Evolutionary conservation across 1,284 basidiomycete genomes (phyloP).

Genomic region (Laetiporus sulphureus): DNA sequence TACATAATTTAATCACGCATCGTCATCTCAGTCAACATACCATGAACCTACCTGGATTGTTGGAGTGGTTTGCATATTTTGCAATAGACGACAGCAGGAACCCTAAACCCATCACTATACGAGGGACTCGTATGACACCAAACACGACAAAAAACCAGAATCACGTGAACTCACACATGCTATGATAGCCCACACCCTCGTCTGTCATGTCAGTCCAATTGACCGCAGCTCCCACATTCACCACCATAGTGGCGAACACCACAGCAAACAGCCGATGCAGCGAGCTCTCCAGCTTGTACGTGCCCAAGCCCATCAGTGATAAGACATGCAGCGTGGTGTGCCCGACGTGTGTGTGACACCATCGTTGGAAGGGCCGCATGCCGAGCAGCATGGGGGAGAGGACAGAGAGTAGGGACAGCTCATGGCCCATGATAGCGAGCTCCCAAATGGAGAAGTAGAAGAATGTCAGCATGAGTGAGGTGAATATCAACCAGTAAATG

Average conservation of each 20-base stretch:
- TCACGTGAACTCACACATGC: conserved; percentile 54
- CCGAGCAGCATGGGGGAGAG: conserved; percentile 68
- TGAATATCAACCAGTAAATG: conserved; percentile 85
- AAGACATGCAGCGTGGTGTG: conserved; percentile 40
- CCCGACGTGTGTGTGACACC: conserved; percentile 41
- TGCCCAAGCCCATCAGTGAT: conserved; percentile 55
- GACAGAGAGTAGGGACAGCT: conserved; percentile 61
- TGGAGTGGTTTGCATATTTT: conserved; percentile 75
- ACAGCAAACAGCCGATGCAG: conserved; percentile 53
- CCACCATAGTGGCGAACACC: conserved; percentile 43
- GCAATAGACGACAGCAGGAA: conserved; percentile 62
- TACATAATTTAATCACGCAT: too few relatives aligned
- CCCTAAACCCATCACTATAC: conserved; percentile 58
- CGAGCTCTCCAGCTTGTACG: conserved; percentile 52
- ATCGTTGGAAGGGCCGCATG: conserved; percentile 35
- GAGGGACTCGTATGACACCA: too few relatives aligned
- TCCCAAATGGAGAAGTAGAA: conserved; percentile 95
- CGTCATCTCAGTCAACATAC: too few relatives aligned
- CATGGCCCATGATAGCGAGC: conserved; percentile 73
- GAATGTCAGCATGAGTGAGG: conserved; percentile 74
- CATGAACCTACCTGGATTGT: conserved; percentile 60
- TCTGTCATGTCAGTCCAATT: conserved; percentile 58
- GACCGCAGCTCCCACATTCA: conserved; percentile 46
- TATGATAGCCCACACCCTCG: conserved; percentile 37
- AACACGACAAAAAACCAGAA: too few relatives aligned